Percentiles rank a stretch among this genome's conserved stretches.
Evolutionary conservation across 495 filamentous ascomycete genomes (phyloP).

Genomic region (Achaetomiella virescens): DNA sequence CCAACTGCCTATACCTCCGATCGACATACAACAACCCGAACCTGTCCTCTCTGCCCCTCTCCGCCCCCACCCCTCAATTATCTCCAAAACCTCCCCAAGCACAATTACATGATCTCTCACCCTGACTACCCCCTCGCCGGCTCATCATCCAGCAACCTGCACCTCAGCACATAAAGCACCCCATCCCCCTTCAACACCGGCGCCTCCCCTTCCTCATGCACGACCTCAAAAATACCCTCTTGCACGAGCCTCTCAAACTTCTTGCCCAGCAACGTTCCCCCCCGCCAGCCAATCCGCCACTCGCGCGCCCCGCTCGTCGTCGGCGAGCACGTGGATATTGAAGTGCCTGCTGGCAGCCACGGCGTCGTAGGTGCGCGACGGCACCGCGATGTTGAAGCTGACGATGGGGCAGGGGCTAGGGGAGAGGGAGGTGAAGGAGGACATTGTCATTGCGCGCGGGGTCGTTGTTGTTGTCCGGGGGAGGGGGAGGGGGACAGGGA

Average conservation of each 20-base stretch:
- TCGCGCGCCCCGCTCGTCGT: slow-evolving; percentile 34
- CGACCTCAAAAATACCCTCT: slow-evolving; percentile 3
- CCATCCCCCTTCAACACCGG: slow-evolving; percentile 34
- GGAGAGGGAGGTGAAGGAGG: slow-evolving; percentile 73
- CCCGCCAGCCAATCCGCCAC: slow-evolving; percentile 40
- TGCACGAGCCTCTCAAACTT: slow-evolving; percentile 26
- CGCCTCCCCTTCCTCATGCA: neutral
- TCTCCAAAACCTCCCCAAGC: slow-evolving; percentile 46
- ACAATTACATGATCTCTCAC: slow-evolving; percentile 52
- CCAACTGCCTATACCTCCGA: slow-evolving; percentile 37
- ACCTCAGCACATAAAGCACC: slow-evolving; percentile 39
- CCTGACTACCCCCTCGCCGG: slow-evolving; percentile 31
- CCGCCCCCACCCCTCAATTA: slow-evolving; percentile 27
- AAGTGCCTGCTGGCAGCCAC: slow-evolving; percentile 41
- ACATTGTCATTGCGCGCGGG: slow-evolving; percentile 66
- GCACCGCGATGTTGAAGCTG: slow-evolving; percentile 71
- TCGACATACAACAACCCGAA: slow-evolving; percentile 41
- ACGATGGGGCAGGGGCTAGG: slow-evolving; percentile 60
- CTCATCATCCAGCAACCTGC: slow-evolving; percentile 30
- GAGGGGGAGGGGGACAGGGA: slow-evolving; percentile 15
- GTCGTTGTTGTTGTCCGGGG: slow-evolving; percentile 13
- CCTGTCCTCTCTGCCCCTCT: slow-evolving; percentile 6
- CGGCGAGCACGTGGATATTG: slow-evolving; percentile 44
- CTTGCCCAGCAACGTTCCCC: slow-evolving; percentile 26
- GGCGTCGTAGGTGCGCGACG: slow-evolving; percentile 64